Percentiles rank a stretch among this genome's conserved stretches.
Evolutionary conservation across 768 basidiomycete genomes (phyloP).

Genomic region (Mrakia gelida): DNA sequence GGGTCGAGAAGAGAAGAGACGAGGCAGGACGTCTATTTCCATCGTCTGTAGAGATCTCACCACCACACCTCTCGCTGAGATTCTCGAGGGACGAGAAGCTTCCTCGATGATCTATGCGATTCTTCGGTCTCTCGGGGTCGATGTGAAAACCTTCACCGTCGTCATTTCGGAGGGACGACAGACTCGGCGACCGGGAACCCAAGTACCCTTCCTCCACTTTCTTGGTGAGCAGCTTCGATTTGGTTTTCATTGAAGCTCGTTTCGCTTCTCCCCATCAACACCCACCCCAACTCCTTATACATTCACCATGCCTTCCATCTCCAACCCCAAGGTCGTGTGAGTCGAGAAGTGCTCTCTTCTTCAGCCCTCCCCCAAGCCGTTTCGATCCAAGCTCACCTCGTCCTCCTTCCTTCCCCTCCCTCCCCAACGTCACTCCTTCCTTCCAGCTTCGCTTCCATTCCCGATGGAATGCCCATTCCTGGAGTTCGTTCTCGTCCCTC

Average conservation of each 20-base stretch:
- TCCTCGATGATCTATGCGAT: not conserved
- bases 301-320: constrained; percentile 10
- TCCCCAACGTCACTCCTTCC: not conserved
- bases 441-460: constrained; percentile 36
- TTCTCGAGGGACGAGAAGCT: too few species aligned
- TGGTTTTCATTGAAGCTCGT: too few species aligned
- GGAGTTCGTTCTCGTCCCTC: constrained; percentile 39
- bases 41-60: too few species aligned
- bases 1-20: too few species aligned
- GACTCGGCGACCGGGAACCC: not conserved
- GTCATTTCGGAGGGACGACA: not conserved
- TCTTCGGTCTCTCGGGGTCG: not conserved
- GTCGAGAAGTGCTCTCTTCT: not conserved
- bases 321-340: constrained; percentile 26
- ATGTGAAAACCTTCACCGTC: not conserved
- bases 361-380: too few species aligned
- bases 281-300: not conserved
- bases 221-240: too few species aligned
- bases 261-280: not conserved
- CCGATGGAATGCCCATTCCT: constrained; percentile 35
- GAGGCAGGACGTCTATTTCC: too few species aligned
- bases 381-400: not conserved
- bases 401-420: not conserved
- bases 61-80: too few species aligned
- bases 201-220: not conserved